phyloP scores from a whole-genome alignment of 2,329 filamentous ascomycete species.

The Grosmannia huntii region DNA sequence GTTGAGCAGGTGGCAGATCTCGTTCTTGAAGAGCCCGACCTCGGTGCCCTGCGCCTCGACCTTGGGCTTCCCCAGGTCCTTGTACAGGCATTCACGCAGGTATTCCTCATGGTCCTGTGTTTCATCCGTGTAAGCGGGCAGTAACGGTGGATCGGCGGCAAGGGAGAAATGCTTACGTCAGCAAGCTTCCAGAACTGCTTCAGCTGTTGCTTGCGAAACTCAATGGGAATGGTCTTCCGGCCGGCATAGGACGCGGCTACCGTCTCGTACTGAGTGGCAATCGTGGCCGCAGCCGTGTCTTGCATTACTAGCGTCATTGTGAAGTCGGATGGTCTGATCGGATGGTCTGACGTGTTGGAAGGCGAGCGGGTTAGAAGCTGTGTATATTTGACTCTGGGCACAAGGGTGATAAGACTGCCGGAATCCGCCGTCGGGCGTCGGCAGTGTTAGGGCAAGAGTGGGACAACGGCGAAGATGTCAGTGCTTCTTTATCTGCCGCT shows the following conservation, averaged over 20 bases:
- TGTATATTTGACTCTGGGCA: not conserved
- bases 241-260: not conserved
- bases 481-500: not conserved
- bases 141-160: no score
- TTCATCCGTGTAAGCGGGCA: not conserved
- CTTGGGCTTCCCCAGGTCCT: conserved; percentile 22
- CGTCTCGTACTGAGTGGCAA: not conserved
- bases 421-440: not conserved
- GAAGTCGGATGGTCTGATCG: not conserved
- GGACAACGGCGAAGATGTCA: not conserved
- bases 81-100: conserved; percentile 19
- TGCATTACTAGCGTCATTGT: not conserved
- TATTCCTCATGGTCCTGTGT: conserved; percentile 21
- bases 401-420: not conserved
- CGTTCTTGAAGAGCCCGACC: conserved; percentile 18
- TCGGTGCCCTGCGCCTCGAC: conserved; percentile 22
- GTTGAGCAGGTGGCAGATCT: conserved; percentile 23
- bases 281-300: not conserved
- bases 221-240: conserved; percentile 21
- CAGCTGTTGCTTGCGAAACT: conserved; percentile 28
- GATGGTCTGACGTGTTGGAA: not conserved
- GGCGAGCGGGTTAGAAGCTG: not conserved
- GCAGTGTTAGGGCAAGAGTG: not conserved
- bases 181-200: conserved; percentile 28
- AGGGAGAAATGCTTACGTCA: conserved; percentile 7